Evolutionary conservation across 202 grass and related monocot species (phyloP).

Genomic region (Alloteropsis angusta): DNA sequence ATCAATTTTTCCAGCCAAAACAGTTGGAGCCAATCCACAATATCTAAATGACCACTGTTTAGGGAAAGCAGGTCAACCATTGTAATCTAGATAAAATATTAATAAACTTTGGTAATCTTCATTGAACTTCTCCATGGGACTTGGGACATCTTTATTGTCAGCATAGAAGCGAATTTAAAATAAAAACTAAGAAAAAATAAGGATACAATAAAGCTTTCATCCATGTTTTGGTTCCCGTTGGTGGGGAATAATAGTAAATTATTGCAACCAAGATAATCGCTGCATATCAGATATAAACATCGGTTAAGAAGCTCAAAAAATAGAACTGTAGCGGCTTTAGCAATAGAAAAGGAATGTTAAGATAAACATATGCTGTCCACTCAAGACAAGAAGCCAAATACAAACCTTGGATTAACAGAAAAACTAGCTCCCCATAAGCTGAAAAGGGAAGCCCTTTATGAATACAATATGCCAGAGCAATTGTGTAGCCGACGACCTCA

Average conservation of each 20-base stretch:
- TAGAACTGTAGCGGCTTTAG: constrained; percentile 4
- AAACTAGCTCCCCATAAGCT: constrained; percentile 88
- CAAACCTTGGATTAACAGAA: constrained; percentile 90
- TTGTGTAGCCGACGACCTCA: constrained; percentile 89
- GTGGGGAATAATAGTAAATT: constrained; percentile 84
- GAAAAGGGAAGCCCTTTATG: constrained; percentile 94
- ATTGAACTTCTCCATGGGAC: background rate
- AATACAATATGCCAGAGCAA: constrained; percentile 96
- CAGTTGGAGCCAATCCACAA: constrained; percentile 69
- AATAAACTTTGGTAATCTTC: background rate
- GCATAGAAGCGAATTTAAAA: background rate
- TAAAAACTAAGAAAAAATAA: constrained; percentile 20
- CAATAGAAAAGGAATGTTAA: background rate
- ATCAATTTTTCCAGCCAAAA: constrained; percentile 82
- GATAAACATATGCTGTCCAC: constrained; percentile 5
- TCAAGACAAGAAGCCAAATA: constrained; percentile 11
- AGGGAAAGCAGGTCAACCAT: constrained; percentile 29
- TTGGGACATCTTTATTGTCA: background rate
- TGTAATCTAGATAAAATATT: background rate
- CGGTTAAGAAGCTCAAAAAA: background rate
- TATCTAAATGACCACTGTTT: constrained; percentile 54
- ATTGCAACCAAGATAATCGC: constrained; percentile 88
- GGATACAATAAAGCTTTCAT: constrained; percentile 87
- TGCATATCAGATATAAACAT: constrained; percentile 34
- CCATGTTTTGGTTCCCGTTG: constrained; percentile 72